Percentiles rank a stretch among this genome's conserved stretches.
phyloP scores from a whole-genome alignment of 176 grass and related monocot species.

The Oryza glaberrima region DNA sequence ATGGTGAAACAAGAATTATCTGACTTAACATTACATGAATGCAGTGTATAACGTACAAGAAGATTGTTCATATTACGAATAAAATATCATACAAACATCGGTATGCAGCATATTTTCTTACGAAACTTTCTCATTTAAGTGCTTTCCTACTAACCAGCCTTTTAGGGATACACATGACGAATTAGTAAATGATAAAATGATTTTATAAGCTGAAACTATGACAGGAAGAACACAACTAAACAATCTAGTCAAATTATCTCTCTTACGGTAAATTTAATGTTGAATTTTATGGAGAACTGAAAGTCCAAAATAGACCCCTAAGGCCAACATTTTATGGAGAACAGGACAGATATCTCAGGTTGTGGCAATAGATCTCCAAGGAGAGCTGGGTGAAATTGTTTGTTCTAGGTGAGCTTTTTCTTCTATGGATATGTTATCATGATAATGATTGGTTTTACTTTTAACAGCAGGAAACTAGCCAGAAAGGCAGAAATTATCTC shows the following conservation, averaged over 20 bases:
- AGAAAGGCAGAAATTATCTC: background rate
- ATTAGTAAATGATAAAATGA: background rate
- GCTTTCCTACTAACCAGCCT: background rate
- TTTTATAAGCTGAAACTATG: background rate
- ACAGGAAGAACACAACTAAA: background rate
- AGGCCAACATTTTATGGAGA: too few relatives aligned
- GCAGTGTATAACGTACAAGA: background rate
- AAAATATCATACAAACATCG: background rate
- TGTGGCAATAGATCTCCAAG: background rate
- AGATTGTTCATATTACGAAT: background rate
- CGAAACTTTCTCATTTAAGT: background rate
- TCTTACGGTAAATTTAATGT: background rate
- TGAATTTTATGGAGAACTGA: background rate
- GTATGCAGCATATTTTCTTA: background rate
- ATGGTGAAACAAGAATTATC: background rate
- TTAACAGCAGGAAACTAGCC: background rate
- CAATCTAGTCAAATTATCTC: background rate
- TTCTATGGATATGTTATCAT: background rate
- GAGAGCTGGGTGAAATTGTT: background rate
- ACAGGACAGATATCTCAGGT: background rate
- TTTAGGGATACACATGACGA: background rate
- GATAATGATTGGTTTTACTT: conserved; percentile 3
- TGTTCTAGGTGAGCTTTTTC: background rate
- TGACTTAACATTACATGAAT: background rate
- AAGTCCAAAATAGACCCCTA: background rate